These are phyloP conservation scores for Endoconidiophora polonica DNA, from an alignment of 2,329 filamentous ascomycete species.

Conservation along the genomic window DNA sequence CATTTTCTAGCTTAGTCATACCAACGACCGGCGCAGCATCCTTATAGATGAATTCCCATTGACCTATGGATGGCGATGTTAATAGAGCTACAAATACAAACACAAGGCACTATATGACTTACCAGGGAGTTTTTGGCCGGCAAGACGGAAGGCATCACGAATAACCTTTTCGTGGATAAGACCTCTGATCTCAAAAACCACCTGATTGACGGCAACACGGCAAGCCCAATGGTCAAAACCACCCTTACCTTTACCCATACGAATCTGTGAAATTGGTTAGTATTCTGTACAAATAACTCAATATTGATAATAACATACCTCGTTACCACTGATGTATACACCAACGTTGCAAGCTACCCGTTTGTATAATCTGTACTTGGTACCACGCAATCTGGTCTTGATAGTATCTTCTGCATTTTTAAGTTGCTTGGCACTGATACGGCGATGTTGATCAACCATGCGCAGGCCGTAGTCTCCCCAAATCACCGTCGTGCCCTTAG, in stretches of 20 bases:
- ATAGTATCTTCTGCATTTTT: constrained; percentile 91
- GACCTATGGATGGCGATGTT: constrained; percentile 29
- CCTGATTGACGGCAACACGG: constrained; percentile 74
- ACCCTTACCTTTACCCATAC: constrained; percentile 99
- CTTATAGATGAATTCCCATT: constrained; percentile 89
- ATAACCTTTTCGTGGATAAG: constrained; percentile 89
- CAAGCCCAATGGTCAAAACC: constrained; percentile 94
- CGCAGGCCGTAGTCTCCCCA: constrained; percentile 94
- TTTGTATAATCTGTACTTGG: constrained; percentile 87
- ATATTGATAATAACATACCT: constrained; percentile 33
- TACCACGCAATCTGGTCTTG: constrained; percentile 68
- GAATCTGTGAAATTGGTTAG: constrained; percentile 34
- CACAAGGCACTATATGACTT: constrained; percentile 20
- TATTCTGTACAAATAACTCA: background rate
- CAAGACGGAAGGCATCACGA: constrained; percentile 81
- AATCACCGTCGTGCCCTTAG: constrained; percentile 82
- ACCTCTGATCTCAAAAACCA: constrained; percentile 85
- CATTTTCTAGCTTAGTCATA: constrained; percentile 67
- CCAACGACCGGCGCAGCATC: constrained; percentile 82
- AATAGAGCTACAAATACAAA: constrained; percentile 10
- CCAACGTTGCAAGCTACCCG: constrained; percentile 83
- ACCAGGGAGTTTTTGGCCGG: constrained; percentile 90
- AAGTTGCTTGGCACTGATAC: constrained; percentile 72
- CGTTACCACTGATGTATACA: constrained; percentile 89
- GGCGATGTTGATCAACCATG: constrained; percentile 82